These are phyloP conservation scores for Aspergillus ochraceus DNA, from an alignment of 2,329 filamentous ascomycete genomes.

Conservation along the genomic window DNA sequence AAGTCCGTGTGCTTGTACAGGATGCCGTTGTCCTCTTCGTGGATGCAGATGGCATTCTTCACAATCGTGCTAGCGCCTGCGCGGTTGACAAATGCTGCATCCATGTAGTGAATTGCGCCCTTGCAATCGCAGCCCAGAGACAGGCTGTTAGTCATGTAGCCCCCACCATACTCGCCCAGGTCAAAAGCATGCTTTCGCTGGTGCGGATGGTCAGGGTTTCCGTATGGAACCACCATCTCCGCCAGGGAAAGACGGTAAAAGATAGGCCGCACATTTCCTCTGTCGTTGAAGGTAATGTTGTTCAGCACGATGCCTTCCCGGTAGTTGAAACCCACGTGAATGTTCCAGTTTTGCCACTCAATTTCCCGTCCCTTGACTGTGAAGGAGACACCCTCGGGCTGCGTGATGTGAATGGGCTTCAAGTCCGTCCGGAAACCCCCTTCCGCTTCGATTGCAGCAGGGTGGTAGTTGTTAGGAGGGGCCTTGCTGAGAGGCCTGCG, in stretches of 20 bases:
- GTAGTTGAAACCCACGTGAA: slow-evolving; percentile 95
- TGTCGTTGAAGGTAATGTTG: slow-evolving; percentile 87
- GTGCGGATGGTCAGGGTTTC: slow-evolving; percentile 51
- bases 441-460: slow-evolving; percentile 67
- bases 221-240: slow-evolving; percentile 69
- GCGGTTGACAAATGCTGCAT: slow-evolving; percentile 78
- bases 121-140: slow-evolving; percentile 47
- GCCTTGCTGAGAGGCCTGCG: slow-evolving; percentile 73
- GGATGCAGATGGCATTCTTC: slow-evolving; percentile 93
- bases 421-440: slow-evolving; percentile 76
- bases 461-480: slow-evolving; percentile 76
- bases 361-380: slow-evolving; percentile 70
- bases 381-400: slow-evolving; percentile 88
- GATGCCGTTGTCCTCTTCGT: slow-evolving; percentile 90
- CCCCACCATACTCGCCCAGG: slow-evolving; percentile 48
- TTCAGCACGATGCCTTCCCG: slow-evolving; percentile 86
- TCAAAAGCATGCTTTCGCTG: slow-evolving; percentile 52
- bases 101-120: slow-evolving; percentile 80
- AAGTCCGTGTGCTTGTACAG: slow-evolving; percentile 95
- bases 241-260: slow-evolving; percentile 88
- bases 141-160: slow-evolving; percentile 51
- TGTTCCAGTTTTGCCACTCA: slow-evolving; percentile 90
- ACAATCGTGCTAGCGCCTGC: slow-evolving; percentile 75
- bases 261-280: slow-evolving; percentile 70
- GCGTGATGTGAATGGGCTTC: slow-evolving; percentile 84